phyloP scores from a whole-genome alignment of 805 yeast genomes.

The Metschnikowia orientalis region DNA sequence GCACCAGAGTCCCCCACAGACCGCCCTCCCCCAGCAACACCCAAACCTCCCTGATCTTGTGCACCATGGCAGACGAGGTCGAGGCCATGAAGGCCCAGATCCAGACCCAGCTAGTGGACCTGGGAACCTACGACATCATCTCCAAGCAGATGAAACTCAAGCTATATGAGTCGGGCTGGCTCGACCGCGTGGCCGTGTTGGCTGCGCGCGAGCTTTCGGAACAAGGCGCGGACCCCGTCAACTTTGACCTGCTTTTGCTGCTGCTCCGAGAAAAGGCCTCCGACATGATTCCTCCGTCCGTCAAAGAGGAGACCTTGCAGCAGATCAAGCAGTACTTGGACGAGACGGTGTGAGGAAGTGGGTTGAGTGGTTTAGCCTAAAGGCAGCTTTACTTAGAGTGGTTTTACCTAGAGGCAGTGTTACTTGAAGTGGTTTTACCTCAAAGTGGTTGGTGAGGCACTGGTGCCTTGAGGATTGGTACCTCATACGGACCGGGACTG shows the following conservation, averaged over 20 bases:
- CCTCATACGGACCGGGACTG: no score
- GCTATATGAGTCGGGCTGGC: constrained; percentile 81
- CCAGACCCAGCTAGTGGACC: constrained; percentile 63
- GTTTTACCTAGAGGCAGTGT: no score
- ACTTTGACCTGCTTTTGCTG: constrained; percentile 48
- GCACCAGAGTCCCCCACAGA: no score
- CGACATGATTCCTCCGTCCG: constrained; percentile 63
- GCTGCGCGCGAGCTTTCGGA: constrained; percentile 48
- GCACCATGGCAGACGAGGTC: constrained; percentile 26
- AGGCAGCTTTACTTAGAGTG: no score
- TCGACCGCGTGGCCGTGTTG: constrained; percentile 60
- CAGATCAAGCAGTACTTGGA: constrained; percentile 59
- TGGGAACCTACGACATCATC: constrained; percentile 79
- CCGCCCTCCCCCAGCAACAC: no score
- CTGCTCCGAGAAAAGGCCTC: constrained; percentile 63
- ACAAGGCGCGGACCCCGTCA: constrained; percentile 32
- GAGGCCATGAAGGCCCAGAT: constrained; percentile 54
- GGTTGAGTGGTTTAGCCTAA: no score
- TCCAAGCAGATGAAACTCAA: constrained; percentile 58
- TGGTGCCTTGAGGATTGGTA: no score
- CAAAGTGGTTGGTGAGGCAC: no score
- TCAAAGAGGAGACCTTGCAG: constrained; percentile 54
- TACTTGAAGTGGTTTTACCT: no score
- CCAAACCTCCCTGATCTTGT: no score
- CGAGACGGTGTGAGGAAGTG: constrained; percentile 16